Base-by-base conservation (phyloP, 441 rosid species). In the Omphalea diandra region DNA sequence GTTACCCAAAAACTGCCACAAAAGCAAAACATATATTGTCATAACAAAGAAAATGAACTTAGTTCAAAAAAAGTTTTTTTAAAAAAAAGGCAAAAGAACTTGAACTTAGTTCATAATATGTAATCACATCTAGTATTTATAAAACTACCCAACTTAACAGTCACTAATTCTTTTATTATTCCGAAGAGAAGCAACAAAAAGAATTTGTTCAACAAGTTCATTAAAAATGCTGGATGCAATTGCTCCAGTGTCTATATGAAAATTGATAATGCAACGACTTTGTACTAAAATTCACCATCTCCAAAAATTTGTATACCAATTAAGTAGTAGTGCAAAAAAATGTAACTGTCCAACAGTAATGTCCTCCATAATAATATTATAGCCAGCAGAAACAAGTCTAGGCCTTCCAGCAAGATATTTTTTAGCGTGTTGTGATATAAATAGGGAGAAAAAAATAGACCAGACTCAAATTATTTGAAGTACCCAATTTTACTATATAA, bases 1-100 rank as follows among this genome's bases (percentile, higher is more conserved):
- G 83, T 92, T 95, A 62, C 98, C 93, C 46, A 90, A 82, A 70
- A 95, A 92, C 99, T 95, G 92, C 83, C 70, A 73, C 22, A 73
- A 72, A 59, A 50, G 33, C 52, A 56, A 8, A 64, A 63, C 12
- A 71, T 32, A 31, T 15, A 38, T 52, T 17, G 38, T 27, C 27
- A 35, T 4, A 3, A 14, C 6, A 56, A 32, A 1, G 31, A 14
- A 68, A 33, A 41, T 26, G 12, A 10, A 2, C 43, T n/a, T n/a
- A n/a, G n/a, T n/a, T n/a, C n/a, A n/a, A n/a, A n/a, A n/a, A n/a
- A n/a, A n/a, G n/a, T n/a, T n/a, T n/a, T n/a, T n/a, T n/a, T n/a
- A n/a, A n/a, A n/a, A n/a, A n/a, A n/a, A n/a, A n/a, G n/a, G n/a
- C n/a, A n/a, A 40, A 8, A 5, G 32, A 44, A 47, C 26, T 31